Evolutionary conservation across 257 asterid genomes (phyloP), one percentile per base, ranked within the genome.

Genomic region (Solanum neorickii): DNA sequence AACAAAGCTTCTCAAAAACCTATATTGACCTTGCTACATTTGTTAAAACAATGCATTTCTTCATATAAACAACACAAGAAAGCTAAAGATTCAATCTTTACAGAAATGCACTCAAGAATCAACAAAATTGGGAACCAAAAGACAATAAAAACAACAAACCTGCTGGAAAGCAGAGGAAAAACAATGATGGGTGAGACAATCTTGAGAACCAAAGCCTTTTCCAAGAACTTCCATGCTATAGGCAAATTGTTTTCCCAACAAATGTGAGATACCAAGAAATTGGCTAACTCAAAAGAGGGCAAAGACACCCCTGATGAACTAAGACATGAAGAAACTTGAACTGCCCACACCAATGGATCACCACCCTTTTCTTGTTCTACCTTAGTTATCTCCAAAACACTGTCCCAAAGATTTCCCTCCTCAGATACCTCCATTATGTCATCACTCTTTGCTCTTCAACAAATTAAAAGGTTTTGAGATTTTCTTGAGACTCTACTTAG

Each of bases 201-300:
- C 90, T 93, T 97, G 91, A 93, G 93, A 86, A 87, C 88, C 90
- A 95, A 39, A 5, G 99, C 99, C 88, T 94, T 95, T 25, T 94
- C 99, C 87, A 97, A 87, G 88, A 94, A 94, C 89, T 97, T 97
- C 99, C 99, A 97, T 86, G 95, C 93, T 86, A 90, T 87, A 86
- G 99, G 95, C 83, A 94, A 96, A 92, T 95, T 97, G 90, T 97
- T 97, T 33, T 94, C 97, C 99, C 99, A 97, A 70, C 95, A 95
- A 91, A 97, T 94, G 93, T 94, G 93, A 74, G 98, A 93, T 33
- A 95, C 98, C 87, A 97, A 90, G 82, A 93, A 89, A 82, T 93
- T 88, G 16, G 95, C 98, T 3, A 97, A 82, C 59, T 97, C 96
- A 89, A 91, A 72, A 88, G 92, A 94, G 82, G 99, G 99, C 49